Evolutionary conservation across 306 rosid genomes (phyloP), one percentile per base, ranked within the genome.

Genomic region (Calophaca sinica): DNA sequence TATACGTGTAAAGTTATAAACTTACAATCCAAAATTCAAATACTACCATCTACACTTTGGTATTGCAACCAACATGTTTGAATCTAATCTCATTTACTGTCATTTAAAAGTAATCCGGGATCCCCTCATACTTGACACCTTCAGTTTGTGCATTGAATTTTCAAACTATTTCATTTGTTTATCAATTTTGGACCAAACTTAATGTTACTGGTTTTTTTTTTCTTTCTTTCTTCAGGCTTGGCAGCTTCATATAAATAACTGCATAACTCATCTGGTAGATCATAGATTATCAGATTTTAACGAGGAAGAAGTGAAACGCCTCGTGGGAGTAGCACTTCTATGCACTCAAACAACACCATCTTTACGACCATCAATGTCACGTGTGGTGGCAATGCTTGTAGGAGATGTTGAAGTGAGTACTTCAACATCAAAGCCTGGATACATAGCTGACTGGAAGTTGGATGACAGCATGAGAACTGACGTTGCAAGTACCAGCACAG

Each of bases 371-470:
- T 55, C 89, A 1, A 91, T 91, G 97, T 89, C 94, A 2, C 87
- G 86, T 2, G 94, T 87, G 14, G 88, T 91, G 73, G 91, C 90
- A 58, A 91, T 91, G 94, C 89, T 91, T 70, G 60, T 86, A 0
- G 92, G 94, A 79, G 89, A 89, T 62, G 45, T 70, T 2, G 94
- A 89, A 77, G 92, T 89, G 84, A 51, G 77, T 57, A 1, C 77
- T 38, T 86, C 83, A 33, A 81, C 84, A 68, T 39, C 93, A 29
- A 84, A 52, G 80, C 97, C 94, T 5, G 91, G 89, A 20, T 91
- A 91, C 84, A 41, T 91, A 55, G 78, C 90, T 5, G 91, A 87
- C 39, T 87, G 89, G 97, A 87, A 75, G 52, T 91, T 85, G 55
- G 86, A 89, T 33, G 94, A 86, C 41, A 62, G 74, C 83, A 7